These are phyloP conservation scores for Anastatica hierochuntica DNA, from an alignment of 345 rosid species.

Conservation along the genomic window DNA sequence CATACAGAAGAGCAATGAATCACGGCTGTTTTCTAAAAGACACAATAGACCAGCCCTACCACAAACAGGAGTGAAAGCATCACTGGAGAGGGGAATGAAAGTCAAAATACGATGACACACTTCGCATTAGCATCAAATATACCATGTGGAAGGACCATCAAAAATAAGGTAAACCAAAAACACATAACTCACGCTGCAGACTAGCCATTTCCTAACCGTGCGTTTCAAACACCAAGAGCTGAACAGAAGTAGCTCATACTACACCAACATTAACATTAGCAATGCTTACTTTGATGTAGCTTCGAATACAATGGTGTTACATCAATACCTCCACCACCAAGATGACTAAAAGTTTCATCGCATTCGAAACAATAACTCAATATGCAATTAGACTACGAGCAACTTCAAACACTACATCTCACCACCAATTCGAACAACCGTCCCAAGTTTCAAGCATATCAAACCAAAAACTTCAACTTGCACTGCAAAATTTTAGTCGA, in stretches of 20 bases:
- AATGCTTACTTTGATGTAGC: not conserved
- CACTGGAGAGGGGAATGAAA: too few relatives aligned
- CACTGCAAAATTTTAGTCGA: not conserved
- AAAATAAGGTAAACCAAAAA: too few relatives aligned
- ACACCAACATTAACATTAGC: not conserved
- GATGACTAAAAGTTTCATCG: too few relatives aligned
- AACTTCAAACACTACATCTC: too few relatives aligned
- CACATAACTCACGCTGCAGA: too few relatives aligned
- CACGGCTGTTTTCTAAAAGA: not conserved
- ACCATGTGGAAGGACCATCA: constrained; percentile 2
- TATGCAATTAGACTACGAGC: too few relatives aligned
- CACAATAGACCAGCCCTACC: not conserved
- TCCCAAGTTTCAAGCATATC: not conserved
- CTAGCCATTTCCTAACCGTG: too few relatives aligned
- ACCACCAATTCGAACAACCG: not conserved
- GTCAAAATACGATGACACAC: not conserved
- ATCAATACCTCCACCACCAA: not conserved
- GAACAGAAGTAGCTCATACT: not conserved
- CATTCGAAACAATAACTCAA: too few relatives aligned
- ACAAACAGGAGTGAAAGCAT: too few relatives aligned
- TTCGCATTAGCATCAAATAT: not conserved
- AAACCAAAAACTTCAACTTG: not conserved
- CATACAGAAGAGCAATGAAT: not conserved
- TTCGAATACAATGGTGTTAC: not conserved
- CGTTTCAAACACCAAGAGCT: too few relatives aligned